These are phyloP conservation scores for Colletotrichum sp. DNA, from an alignment of 2,329 filamentous ascomycete genomes.

Conservation along the genomic window DNA sequence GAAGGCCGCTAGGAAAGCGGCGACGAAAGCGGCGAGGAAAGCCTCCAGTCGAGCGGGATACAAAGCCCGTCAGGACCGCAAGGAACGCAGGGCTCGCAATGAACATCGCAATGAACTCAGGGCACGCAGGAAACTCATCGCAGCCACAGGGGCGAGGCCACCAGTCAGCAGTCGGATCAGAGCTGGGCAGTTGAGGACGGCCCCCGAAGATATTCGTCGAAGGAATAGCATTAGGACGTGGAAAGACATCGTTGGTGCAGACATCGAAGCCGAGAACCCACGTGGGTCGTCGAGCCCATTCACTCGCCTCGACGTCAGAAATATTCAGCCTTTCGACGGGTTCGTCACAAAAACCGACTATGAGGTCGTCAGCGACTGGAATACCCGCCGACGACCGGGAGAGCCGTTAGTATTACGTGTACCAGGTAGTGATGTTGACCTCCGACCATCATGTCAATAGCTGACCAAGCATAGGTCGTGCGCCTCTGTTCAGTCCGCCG, in stretches of 20 bases:
- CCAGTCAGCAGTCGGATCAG: not conserved
- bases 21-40: not conserved
- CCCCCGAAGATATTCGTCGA: not conserved
- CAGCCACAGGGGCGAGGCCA: not conserved
- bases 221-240: not conserved
- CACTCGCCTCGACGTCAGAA: not conserved
- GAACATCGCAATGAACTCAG: not conserved
- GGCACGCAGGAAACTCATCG: not conserved
- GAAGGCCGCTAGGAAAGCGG: not conserved
- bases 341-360: not conserved
- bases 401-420: not conserved
- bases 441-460: not conserved
- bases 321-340: not conserved
- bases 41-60: not conserved
- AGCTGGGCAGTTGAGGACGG: not conserved
- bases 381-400: not conserved
- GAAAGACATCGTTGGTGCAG: not conserved
- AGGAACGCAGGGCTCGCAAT: not conserved
- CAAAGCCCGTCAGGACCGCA: not conserved
- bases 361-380: not conserved
- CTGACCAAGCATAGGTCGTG: not conserved
- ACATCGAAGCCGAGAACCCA: not conserved
- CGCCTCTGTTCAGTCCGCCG: not conserved
- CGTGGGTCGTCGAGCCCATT: not conserved
- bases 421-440: not conserved